phyloP scores from a whole-genome alignment of 2,329 filamentous ascomycete species.

The Trichophaea hybrida region DNA sequence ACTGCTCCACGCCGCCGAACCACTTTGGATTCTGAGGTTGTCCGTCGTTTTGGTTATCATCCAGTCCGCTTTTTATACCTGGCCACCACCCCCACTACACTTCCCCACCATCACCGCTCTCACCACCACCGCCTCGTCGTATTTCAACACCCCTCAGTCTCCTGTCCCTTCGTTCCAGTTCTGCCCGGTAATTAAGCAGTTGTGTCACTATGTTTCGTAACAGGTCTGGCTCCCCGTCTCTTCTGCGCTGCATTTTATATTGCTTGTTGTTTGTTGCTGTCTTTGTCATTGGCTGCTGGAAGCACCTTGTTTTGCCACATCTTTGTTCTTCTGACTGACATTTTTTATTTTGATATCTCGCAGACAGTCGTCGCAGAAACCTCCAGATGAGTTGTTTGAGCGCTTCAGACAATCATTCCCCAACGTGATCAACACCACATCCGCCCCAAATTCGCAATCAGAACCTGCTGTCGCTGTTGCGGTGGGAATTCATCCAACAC shows the following conservation, averaged over 20 bases:
- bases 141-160: neutral
- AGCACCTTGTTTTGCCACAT: neutral
- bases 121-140: neutral
- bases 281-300: neutral
- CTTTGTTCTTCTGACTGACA: neutral
- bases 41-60: too few relatives aligned
- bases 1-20: too few relatives aligned
- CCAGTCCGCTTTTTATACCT: too few relatives aligned
- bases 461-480: slow-evolving; percentile 14
- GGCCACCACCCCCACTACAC: neutral
- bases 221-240: slow-evolving; percentile 27
- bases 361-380: slow-evolving; percentile 28
- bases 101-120: neutral
- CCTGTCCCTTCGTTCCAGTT: neutral
- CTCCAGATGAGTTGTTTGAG: slow-evolving; percentile 27
- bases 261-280: neutral
- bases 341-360: neutral
- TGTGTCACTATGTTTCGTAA: slow-evolving; percentile 30
- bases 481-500: slow-evolving; percentile 10
- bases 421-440: slow-evolving; percentile 21
- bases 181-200: too few relatives aligned
- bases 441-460: slow-evolving; percentile 8
- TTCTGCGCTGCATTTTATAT: neutral
- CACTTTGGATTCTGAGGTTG: too few relatives aligned
- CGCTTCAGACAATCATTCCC: slow-evolving; percentile 27